Base-by-base conservation (phyloP, 2,329 filamentous ascomycete genomes). In the Myriangium duriaei region DNA sequence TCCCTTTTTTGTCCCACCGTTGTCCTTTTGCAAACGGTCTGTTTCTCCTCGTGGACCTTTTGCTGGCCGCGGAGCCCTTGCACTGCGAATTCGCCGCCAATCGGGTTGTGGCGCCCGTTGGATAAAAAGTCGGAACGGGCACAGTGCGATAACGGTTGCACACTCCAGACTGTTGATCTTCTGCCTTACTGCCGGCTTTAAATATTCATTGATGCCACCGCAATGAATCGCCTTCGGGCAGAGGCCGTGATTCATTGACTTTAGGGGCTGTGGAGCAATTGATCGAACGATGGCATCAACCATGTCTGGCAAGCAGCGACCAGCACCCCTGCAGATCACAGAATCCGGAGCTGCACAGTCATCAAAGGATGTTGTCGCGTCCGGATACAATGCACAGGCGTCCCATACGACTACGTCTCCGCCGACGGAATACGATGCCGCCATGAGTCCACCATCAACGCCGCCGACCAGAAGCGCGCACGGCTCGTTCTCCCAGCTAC, bases 21-120 rank as follows among this genome's bases (percentile, higher is more conserved):
- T 39, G 18, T 29, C 13, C 21, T 4, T 21, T 26, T n/a, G 34
- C 16, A 32, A 39, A 29, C 28, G 36, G 13, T 39, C 32, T 39
- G 36, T 39, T 33, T 39, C 35, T 39, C 29, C 36, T 39, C 36
- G 36, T 39, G 36, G 36, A 21, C 36, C 28, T 33, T 32, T 28
- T 11, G n/a, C 36, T 30, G 17, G 32, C 13, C 11, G 26, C 28
- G 11, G 15, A 15, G 13, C 35, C 28, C 35, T 29, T 37, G 16
- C 35, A 15, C 35, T 37, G 9, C 18, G 35, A 30, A 12, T 21
- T 32, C 28, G 11, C 21, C 11, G 11, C 30, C 30, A 24, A 16
- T 21, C 36, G 36, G 21, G 7, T n/a, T 26, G 7, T 26, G 21
- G 21, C n/a, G 21, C 21, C 21, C 36, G 36, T 39, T 39, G 29